These are phyloP conservation scores for Phytophthora pseudosyringae DNA, from an alignment of 352 stramenopile species.

Conservation along the genomic window DNA sequence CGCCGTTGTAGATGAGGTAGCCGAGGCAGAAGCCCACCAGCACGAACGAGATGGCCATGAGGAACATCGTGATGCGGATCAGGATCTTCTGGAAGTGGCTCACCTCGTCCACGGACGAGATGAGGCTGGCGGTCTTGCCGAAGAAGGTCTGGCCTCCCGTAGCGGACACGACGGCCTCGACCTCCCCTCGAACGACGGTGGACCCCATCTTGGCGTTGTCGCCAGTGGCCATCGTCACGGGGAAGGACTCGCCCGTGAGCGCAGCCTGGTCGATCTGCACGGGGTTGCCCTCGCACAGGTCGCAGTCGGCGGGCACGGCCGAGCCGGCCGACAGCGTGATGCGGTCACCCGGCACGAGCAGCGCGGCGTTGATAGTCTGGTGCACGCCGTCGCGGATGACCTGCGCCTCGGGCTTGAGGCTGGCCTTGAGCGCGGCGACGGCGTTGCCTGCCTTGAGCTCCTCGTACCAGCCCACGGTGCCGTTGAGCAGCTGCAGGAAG, in stretches of 20 bases:
- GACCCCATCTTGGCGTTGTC: constrained; percentile 91
- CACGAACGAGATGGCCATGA: constrained; percentile 88
- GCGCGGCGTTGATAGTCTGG: constrained; percentile 86
- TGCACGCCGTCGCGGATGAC: constrained; percentile 91
- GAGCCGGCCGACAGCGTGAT: constrained; percentile 90
- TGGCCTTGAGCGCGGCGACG: constrained; percentile 86
- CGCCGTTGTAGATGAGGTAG: constrained; percentile 87
- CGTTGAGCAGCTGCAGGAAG: constrained; percentile 76
- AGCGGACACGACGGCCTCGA: constrained; percentile 91
- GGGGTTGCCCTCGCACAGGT: constrained; percentile 80
- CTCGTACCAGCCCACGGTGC: constrained; percentile 77
- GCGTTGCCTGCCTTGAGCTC: constrained; percentile 86
- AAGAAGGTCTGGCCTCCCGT: constrained; percentile 94
- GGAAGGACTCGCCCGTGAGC: constrained; percentile 95
- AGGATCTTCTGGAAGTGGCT: constrained; percentile 93
- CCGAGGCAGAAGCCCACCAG: constrained; percentile 89
- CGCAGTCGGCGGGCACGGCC: constrained; percentile 93
- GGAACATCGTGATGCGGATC: constrained; percentile 92
- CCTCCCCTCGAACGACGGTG: constrained; percentile 89
- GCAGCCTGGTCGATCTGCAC: constrained; percentile 93
- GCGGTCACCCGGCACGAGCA: constrained; percentile 95
- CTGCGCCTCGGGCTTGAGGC: constrained; percentile 84
- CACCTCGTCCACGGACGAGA: constrained; percentile 76
- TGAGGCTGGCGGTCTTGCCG: constrained; percentile 84
- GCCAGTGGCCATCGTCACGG: constrained; percentile 81